Evolutionary conservation across 805 yeast species (phyloP).

Genomic region (Wickerhamiella azymoides): DNA sequence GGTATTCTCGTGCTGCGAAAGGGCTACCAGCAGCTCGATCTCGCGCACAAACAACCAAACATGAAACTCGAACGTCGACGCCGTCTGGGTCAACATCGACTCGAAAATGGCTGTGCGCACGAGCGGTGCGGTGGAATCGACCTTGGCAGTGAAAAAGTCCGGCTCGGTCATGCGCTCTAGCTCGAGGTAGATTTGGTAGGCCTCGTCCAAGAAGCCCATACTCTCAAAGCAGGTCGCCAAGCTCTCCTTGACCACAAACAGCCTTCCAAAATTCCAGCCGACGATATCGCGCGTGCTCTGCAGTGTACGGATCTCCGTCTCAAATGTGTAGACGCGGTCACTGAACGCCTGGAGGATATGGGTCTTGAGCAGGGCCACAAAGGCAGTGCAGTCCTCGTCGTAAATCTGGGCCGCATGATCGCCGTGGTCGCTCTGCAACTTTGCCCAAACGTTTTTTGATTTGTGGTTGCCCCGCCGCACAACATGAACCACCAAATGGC

Average conservation of each 20-base stretch:
- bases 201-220: conserved; percentile 46
- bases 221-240: conserved; percentile 40
- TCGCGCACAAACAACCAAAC: conserved; percentile 27
- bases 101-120: conserved; percentile 19
- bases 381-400: conserved; percentile 9
- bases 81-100: conserved; percentile 25
- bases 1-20: conserved; percentile 15
- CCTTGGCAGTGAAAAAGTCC: conserved; percentile 12
- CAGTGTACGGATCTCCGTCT: conserved; percentile 29
- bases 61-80: conserved; percentile 28
- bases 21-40: conserved; percentile 23
- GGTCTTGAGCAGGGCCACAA: conserved; percentile 34
- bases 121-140: conserved; percentile 8
- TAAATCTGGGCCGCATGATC: conserved; percentile 16
- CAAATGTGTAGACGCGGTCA: conserved; percentile 31
- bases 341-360: conserved; percentile 42
- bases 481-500: conserved; percentile 48
- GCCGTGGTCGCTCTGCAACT: conserved; percentile 23
- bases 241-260: conserved; percentile 35
- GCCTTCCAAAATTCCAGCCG: conserved; percentile 35
- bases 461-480: conserved; percentile 17
- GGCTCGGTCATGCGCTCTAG: conserved; percentile 27
- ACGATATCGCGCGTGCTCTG: conserved; percentile 24
- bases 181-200: conserved; percentile 38
- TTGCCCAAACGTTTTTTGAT: conserved; percentile 16